A percentile compares a stretch with the other conserved stretches of the same genome.
Conservation (phyloP, 2,329 filamentous ascomycete genomes). For the Colletotrichum sp. region DNA sequence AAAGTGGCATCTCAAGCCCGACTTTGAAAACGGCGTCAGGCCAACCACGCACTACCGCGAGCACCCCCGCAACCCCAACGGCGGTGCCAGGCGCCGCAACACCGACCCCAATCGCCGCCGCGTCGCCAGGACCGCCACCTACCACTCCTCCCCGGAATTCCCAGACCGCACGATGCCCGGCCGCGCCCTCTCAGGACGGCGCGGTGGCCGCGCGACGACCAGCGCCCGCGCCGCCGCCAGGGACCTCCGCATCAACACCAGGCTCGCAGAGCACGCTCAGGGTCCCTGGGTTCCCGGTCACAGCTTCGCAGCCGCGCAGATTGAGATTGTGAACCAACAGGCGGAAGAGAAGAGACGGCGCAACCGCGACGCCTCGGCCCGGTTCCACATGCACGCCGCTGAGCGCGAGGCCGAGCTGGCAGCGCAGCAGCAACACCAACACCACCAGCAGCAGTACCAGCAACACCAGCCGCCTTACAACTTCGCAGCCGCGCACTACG, state of each 20-base stretch:
- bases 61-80: background rate
- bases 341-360: background rate
- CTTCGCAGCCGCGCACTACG: background rate
- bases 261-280: background rate
- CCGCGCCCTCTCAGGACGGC: constrained; percentile 35
- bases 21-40: constrained; percentile 75
- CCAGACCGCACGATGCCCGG: constrained; percentile 30
- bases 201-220: constrained; percentile 36
- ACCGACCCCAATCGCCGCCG: background rate
- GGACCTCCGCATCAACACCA: background rate
- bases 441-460: background rate
- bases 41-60: constrained; percentile 77
- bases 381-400: background rate
- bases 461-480: background rate
- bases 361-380: background rate
- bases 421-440: background rate
- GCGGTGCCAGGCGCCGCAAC: background rate
- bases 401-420: background rate
- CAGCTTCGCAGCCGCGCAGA: background rate
- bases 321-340: background rate
- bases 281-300: background rate
- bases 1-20: constrained; percentile 78
- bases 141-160: constrained; percentile 23
- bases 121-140: constrained; percentile 19
- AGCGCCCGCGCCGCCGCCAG: constrained; percentile 11